Evolutionary conservation across 805 yeast genomes (phyloP), one percentile per base, ranked within the genome.

Genomic region (Candida methanosorbosa): DNA sequence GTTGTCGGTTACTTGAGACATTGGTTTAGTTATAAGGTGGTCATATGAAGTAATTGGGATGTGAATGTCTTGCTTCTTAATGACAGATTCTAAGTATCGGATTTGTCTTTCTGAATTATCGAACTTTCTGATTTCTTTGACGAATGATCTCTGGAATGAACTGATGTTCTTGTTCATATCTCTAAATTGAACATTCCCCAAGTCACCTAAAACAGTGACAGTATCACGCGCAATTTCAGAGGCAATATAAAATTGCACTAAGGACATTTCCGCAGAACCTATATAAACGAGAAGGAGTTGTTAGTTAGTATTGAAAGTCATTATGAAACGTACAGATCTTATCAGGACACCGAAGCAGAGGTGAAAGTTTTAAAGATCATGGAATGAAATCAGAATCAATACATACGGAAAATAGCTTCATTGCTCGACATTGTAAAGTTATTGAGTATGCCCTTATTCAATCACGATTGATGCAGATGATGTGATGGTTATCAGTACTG

Each of bases 241-340:
- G 8, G 97, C 90, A 39, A 92, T 76, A 57, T 85, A 90, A 46
- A 92, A 68, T 64, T 92, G 96, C 35, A 90, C 82, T 48, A 88
- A 72, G 32, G 94, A 76, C 97, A 92, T 94, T 52, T 84, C 94
- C 80, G 97, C 97, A 38, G 97, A 88, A 69, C 95, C 68, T 63
- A 24, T 25, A 38, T 27, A 21, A 11, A n/a, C n/a, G n/a, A n/a
- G n/a, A n/a, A n/a, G n/a, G n/a, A n/a, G n/a, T n/a, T n/a, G 17
- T 15, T 17, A 22, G 26, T 21, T 31, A 24, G 28, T 31, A 24
- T n/a, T 9, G 17, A 17, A 15, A n/a, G 24, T 33, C 7, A n/a
- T 16, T 8, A 23, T 12, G 15, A 25, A 21, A 27, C 17, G 25
- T n/a, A 28, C 9, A 23, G 24, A 32, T 33, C 27, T 30, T 21